Base-by-base conservation (phyloP, 2,329 filamentous ascomycete species). In the Harringtonia lauricola region DNA sequence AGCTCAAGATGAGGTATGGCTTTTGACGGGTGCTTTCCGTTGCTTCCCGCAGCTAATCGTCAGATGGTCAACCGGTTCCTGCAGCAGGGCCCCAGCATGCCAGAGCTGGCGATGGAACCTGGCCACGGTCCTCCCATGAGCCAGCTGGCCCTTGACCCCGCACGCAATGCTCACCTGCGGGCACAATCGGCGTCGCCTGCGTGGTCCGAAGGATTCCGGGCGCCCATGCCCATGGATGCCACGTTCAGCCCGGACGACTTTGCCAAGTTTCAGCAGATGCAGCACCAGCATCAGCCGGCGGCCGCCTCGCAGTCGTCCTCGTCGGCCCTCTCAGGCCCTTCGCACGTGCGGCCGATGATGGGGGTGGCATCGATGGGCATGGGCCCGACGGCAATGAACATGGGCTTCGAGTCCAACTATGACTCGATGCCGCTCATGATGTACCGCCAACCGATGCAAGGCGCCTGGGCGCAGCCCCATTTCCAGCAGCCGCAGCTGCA, bases 31-130 rank as follows among this genome's bases (percentile, higher is more conserved):
- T 48, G 12, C 43, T 41, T 44, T 48, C 61, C 41, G 59, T 46
- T 13, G 37, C 38, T 17, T 38, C 15, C 39, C 19, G 24, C 18
- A 12, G 26, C 8, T 22, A 4, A 37, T 37, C 6, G 18, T 41
- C 55, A 94, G 86, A 88, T 90, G 82, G 86, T 95, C 79, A 88
- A 94, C 57, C 83, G 87, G 47, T 95, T 95, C 61, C 74, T 94
- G 56, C 87, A 94, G 59, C 83, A 92, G 57, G 78, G 76, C 43
- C 80, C 71, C n/a, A 66, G 53, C 39, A 61, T 79, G 41, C 70
- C 74, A 55, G 71, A 75, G 42, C 71, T 75, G 52, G 62, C 68
- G 10, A 66, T 72, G 57, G 69, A 71, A 46, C 68, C 68, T 39
- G 65, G 64, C 21, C 67, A 68, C 39, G 66, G 64, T 19, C 63